Conservation (phyloP, 192 early-diverging fungal genomes). For the Gonapodya prolifera region DNA sequence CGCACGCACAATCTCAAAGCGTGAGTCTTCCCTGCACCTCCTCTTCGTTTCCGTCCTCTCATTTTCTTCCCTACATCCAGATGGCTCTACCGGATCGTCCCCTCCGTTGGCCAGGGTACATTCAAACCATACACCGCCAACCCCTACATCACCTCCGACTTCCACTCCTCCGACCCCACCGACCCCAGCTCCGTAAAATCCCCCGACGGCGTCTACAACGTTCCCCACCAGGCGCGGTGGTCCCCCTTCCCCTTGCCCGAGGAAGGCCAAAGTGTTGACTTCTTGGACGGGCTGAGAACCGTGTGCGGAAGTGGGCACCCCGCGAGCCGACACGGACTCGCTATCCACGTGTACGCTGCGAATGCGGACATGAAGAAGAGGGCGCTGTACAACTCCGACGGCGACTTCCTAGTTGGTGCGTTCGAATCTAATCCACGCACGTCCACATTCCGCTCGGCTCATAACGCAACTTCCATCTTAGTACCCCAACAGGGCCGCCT, state of each 20-base stretch:
- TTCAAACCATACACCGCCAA: no score
- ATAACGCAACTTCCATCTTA: conserved; percentile 8
- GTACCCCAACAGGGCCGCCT: conserved; percentile 86
- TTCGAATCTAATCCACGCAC: not conserved
- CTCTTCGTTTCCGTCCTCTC: not conserved
- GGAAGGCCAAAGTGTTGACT: conserved; percentile 38
- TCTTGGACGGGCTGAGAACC: conserved; percentile 72
- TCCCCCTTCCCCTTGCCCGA: conserved; percentile 65
- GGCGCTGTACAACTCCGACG: conserved; percentile 80
- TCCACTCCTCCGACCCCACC: conserved; percentile 25
- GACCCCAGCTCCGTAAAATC: conserved; percentile 50
- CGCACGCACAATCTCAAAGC: conserved; percentile 56
- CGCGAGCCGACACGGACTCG: conserved; percentile 59
- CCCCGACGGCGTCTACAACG: conserved; percentile 22
- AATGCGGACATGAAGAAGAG: conserved; percentile 58
- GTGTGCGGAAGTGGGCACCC: conserved; percentile 78
- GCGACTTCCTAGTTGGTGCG: no score
- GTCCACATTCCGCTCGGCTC: not conserved
- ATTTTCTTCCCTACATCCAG: conserved; percentile 18
- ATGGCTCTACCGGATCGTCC: conserved; percentile 94
- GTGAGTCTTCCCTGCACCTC: not conserved
- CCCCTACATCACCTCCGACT: conserved; percentile 11
- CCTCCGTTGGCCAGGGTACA: conserved; percentile 74
- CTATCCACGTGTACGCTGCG: conserved; percentile 69
- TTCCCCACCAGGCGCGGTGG: conserved; percentile 87